These are phyloP conservation scores for Juncus inflexus DNA, from an alignment of 176 grass and related monocot genomes.

Conservation along the genomic window DNA sequence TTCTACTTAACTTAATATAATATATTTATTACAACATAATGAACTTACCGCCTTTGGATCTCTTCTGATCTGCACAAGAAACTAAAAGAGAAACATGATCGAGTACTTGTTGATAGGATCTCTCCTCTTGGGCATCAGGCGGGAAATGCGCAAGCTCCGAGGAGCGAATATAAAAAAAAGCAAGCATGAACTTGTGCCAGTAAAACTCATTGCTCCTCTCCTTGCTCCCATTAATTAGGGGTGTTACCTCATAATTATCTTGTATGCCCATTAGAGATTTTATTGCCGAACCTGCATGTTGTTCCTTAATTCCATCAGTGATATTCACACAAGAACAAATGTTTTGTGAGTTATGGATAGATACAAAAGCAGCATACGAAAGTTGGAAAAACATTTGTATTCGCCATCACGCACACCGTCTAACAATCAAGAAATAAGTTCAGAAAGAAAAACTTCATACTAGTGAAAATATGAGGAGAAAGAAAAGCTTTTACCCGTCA, in stretches of 20 bases:
- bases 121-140: neutral
- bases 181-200: slow-evolving; percentile 2
- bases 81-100: slow-evolving; percentile 1
- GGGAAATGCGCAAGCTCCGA: neutral
- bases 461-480: too few species aligned
- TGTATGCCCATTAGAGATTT: neutral
- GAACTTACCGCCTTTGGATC: neutral
- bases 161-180: neutral
- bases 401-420: too few species aligned
- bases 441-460: too few species aligned
- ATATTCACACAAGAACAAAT: too few species aligned
- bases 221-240: neutral
- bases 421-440: neutral
- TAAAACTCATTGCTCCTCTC: neutral
- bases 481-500: too few species aligned
- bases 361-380: neutral
- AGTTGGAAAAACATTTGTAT: too few species aligned
- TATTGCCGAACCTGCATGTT: neutral
- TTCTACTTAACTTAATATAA: neutral
- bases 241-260: neutral
- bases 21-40: neutral
- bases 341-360: neutral
- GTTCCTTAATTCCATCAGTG: neutral
- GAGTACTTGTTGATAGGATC: neutral
- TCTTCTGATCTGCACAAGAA: neutral